Evolutionary conservation across 257 asterid species (phyloP).

Genomic region (Ilex asprella): DNA sequence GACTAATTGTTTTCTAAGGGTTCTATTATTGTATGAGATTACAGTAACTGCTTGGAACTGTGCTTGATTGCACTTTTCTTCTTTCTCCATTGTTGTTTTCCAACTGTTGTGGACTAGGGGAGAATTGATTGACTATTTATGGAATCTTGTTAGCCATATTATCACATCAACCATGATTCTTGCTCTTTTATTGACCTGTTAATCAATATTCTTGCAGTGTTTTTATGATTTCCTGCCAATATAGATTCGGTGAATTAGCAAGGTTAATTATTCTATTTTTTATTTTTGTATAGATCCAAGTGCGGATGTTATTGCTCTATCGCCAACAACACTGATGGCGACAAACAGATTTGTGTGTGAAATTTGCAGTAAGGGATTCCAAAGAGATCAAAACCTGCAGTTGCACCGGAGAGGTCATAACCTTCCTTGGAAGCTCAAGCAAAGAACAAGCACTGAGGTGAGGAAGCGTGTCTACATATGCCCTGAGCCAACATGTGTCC

Average conservation of each 20-base stretch:
- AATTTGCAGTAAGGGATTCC: conserved; percentile 84
- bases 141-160: too few relatives aligned
- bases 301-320: conserved; percentile 77
- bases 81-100: neutral
- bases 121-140: neutral
- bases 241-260: too few relatives aligned
- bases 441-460: conserved; percentile 51
- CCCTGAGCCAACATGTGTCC: conserved; percentile 76
- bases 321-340: conserved; percentile 85
- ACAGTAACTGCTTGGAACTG: conserved; percentile 32
- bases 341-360: conserved; percentile 82
- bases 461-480: conserved; percentile 74
- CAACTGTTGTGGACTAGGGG: too few relatives aligned
- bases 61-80: conserved; percentile 31
- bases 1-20: conserved; percentile 17
- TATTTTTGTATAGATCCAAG: conserved; percentile 50
- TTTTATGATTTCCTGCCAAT: too few relatives aligned
- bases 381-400: conserved; percentile 83
- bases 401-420: conserved; percentile 81
- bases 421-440: conserved; percentile 84
- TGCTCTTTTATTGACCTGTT: too few relatives aligned
- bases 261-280: neutral
- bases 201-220: too few relatives aligned
- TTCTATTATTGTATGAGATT: conserved; percentile 47
- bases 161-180: too few relatives aligned